Percentiles rank a stretch among this genome's conserved stretches.
phyloP scores from a whole-genome alignment of 2,329 filamentous ascomycete species.

The Fusarium pininemorale region DNA sequence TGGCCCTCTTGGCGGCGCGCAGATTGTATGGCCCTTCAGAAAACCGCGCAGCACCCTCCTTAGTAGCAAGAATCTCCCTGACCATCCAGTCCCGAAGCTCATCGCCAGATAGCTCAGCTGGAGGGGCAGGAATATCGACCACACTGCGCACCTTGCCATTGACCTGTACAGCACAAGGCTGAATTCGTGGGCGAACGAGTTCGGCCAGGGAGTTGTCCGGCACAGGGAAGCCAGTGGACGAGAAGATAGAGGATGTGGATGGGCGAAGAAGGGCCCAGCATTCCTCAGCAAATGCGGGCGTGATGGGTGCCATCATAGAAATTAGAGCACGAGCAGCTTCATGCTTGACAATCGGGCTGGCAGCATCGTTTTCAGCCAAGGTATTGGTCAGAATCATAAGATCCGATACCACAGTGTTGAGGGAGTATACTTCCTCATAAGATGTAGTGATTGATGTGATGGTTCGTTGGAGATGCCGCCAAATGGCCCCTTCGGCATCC shows the following conservation, averaged over 20 bases:
- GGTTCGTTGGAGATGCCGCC: conserved; percentile 73
- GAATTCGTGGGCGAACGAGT: conserved; percentile 59
- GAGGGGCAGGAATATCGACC: conserved; percentile 67
- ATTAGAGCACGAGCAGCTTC: conserved; percentile 66
- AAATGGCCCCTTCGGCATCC: conserved; percentile 62
- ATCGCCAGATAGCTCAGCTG: conserved; percentile 52
- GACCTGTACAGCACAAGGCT: conserved; percentile 75
- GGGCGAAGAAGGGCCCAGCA: conserved; percentile 72
- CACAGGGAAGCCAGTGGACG: conserved; percentile 66
- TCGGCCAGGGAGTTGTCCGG: conserved; percentile 59
- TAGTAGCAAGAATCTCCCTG: conserved; percentile 66
- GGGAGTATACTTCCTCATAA: conserved; percentile 75
- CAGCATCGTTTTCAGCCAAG: conserved; percentile 58
- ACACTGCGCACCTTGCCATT: conserved; percentile 81
- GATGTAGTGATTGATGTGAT: conserved; percentile 74
- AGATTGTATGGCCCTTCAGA: conserved; percentile 56
- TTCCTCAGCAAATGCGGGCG: conserved; percentile 83
- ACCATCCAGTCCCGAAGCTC: conserved; percentile 69
- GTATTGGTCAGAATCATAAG: conserved; percentile 83
- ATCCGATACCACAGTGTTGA: conserved; percentile 87
- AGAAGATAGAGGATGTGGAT: conserved; percentile 51
- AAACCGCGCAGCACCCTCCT: conserved; percentile 68
- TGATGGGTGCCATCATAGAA: conserved; percentile 79
- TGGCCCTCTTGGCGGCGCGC: conserved; percentile 66
- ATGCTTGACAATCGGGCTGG: conserved; percentile 55